Percentiles rank a stretch among this genome's conserved stretches.
Evolutionary conservation across 2,329 filamentous ascomycete genomes (phyloP).

Genomic region (Macrophomina tecta): DNA sequence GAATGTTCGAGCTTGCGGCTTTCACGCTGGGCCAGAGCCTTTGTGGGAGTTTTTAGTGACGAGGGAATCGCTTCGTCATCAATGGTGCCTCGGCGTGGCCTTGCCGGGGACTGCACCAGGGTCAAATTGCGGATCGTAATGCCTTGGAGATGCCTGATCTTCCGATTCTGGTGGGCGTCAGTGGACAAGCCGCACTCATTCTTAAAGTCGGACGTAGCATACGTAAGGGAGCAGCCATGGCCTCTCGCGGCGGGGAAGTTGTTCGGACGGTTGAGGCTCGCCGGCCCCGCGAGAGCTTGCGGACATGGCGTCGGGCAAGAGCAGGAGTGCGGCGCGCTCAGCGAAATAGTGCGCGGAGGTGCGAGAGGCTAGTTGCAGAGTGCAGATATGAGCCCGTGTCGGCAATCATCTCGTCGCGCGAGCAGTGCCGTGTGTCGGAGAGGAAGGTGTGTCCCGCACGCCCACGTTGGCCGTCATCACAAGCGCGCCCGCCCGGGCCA

Average conservation of each 20-base stretch:
- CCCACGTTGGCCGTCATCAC: constrained; percentile 18
- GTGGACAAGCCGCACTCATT: neutral
- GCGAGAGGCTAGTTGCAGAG: neutral
- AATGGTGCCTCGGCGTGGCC: constrained; percentile 65
- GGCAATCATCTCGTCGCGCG: constrained; percentile 13
- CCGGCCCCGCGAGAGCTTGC: constrained; percentile 13
- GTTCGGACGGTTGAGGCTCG: neutral
- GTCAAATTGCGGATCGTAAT: constrained; percentile 86
- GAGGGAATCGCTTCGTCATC: constrained; percentile 78
- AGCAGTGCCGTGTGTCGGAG: constrained; percentile 11
- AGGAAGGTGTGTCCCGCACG: constrained; percentile 7
- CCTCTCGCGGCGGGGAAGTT: constrained; percentile 39
- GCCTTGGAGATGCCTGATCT: constrained; percentile 83
- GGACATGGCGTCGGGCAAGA: constrained; percentile 14
- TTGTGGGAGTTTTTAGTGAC: constrained; percentile 69
- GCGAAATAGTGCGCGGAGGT: neutral
- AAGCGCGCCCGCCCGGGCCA: constrained; percentile 26
- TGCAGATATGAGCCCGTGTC: neutral
- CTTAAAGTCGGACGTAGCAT: constrained; percentile 5
- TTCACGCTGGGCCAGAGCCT: constrained; percentile 63
- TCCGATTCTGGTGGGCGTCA: constrained; percentile 70
- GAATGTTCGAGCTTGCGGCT: constrained; percentile 60
- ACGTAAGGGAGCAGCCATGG: constrained; percentile 48
- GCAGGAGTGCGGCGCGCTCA: neutral
- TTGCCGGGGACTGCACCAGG: constrained; percentile 62